Percentiles rank a stretch among this genome's conserved stretches.
Evolutionary conservation across 441 rosid genomes (phyloP).

Genomic region (Gossypium laxum): DNA sequence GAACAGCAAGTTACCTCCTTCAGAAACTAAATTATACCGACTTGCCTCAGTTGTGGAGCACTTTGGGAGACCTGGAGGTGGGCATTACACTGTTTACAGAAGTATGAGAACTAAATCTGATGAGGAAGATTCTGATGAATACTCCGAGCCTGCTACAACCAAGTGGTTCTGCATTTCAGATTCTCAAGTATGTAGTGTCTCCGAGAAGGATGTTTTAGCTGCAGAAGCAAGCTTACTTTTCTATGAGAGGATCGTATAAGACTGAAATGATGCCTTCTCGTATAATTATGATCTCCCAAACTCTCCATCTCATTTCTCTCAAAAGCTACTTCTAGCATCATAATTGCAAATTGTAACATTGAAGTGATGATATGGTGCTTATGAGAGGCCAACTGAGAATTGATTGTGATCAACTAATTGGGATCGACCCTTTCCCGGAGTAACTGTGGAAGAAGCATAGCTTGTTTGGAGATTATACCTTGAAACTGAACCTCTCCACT

Average conservation of each 20-base stretch:
- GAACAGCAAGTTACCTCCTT: constrained; percentile 4
- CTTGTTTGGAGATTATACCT: not conserved
- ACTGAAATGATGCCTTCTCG: constrained; percentile 6
- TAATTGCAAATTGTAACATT: not conserved
- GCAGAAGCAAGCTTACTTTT: constrained; percentile 84
- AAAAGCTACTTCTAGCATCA: not conserved
- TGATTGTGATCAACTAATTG: not conserved
- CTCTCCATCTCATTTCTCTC: not conserved
- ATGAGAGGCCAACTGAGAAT: not conserved
- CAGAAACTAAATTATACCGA: constrained; percentile 29
- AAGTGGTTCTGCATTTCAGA: constrained; percentile 77
- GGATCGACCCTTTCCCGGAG: not conserved
- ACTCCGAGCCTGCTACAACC: constrained; percentile 13
- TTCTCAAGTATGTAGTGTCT: constrained; percentile 44
- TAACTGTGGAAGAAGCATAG: not conserved
- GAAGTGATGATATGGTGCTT: not conserved
- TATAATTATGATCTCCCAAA: not conserved
- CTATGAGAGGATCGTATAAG: constrained; percentile 46
- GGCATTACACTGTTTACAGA: constrained; percentile 81
- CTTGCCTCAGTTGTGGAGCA: constrained; percentile 78
- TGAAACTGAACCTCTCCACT: not conserved
- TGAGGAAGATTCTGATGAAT: constrained; percentile 17
- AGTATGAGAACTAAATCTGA: constrained; percentile 25
- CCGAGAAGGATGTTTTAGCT: constrained; percentile 59
- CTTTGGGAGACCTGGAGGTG: constrained; percentile 63